Percentiles rank a stretch among this genome's conserved stretches.
Evolutionary conservation across 805 yeast genomes (phyloP).

Genomic region (Kuraishia molischiana): DNA sequence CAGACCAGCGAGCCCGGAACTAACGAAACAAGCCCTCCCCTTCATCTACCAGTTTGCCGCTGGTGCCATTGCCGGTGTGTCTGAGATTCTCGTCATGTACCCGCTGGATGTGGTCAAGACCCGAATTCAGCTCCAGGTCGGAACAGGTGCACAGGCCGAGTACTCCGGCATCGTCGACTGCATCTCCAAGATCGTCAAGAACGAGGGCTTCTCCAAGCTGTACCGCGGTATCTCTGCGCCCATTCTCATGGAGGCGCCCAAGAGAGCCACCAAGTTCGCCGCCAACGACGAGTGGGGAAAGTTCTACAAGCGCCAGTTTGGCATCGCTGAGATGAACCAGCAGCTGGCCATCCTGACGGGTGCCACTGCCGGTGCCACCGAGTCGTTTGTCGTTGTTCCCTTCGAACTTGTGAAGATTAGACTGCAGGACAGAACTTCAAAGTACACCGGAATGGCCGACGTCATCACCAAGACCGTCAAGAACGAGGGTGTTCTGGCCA

Average conservation of each 20-base stretch:
- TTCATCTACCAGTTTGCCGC: slow-evolving; percentile 84
- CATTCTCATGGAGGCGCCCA: slow-evolving; percentile 97
- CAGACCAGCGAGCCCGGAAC: too few relatives aligned
- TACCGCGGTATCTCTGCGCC: slow-evolving; percentile 96
- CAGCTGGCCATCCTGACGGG: slow-evolving; percentile 85
- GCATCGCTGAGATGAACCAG: slow-evolving; percentile 62
- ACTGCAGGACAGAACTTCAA: slow-evolving; percentile 80
- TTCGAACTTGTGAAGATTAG: slow-evolving; percentile 93
- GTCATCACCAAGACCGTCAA: slow-evolving; percentile 65
- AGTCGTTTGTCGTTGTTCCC: slow-evolving; percentile 94
- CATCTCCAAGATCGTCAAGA: slow-evolving; percentile 68
- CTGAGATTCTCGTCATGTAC: slow-evolving; percentile 91
- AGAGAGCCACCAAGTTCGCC: slow-evolving; percentile 97
- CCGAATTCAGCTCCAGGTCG: slow-evolving; percentile 81
- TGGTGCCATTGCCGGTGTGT: slow-evolving; percentile 96
- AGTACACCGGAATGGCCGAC: slow-evolving; percentile 76
- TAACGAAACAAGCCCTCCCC: slow-evolving; percentile 77
- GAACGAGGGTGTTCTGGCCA: slow-evolving; percentile 69
- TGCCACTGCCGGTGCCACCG: slow-evolving; percentile 97
- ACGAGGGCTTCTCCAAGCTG: slow-evolving; percentile 76
- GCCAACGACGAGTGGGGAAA: slow-evolving; percentile 97
- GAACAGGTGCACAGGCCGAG: slow-evolving; percentile 40
- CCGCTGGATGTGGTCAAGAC: slow-evolving; percentile 97
- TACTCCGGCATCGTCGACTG: slow-evolving; percentile 84
- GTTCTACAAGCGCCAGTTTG: slow-evolving; percentile 64